phyloP scores from a whole-genome alignment of 1,284 basidiomycete species.

The Cutaneotrichosporon cyanovorans region DNA sequence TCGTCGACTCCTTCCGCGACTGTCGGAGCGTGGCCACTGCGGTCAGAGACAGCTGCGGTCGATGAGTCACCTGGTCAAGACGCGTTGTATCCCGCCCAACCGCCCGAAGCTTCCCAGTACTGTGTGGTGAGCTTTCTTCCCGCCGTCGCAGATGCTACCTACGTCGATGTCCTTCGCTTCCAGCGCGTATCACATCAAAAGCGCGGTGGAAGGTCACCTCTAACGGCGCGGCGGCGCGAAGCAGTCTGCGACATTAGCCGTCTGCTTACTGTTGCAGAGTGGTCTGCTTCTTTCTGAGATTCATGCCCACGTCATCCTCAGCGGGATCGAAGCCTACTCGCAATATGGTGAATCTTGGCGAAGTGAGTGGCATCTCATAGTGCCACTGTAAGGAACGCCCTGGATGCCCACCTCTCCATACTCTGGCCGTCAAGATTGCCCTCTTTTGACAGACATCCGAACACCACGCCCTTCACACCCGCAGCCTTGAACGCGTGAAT shows the following conservation, averaged over 20 bases:
- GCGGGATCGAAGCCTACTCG: too few relatives aligned
- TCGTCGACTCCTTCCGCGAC: conserved; percentile 14
- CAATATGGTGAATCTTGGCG: too few relatives aligned
- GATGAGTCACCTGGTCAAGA: conserved; percentile 57
- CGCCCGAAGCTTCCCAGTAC: conserved; percentile 53
- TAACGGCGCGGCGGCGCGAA: conserved; percentile 55
- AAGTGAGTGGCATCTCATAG: too few relatives aligned
- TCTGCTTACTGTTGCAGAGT: too few relatives aligned
- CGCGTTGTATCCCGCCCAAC: conserved; percentile 60
- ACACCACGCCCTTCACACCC: conserved; percentile 59
- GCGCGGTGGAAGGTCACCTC: conserved; percentile 75
- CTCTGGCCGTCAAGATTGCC: too few relatives aligned
- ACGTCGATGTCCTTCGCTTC: conserved; percentile 14
- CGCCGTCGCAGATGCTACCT: too few relatives aligned
- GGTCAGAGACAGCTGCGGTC: background rate
- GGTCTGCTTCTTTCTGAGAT: too few relatives aligned
- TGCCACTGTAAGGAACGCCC: too few relatives aligned
- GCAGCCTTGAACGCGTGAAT: conserved; percentile 47
- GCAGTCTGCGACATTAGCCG: conserved; percentile 38
- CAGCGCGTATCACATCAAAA: conserved; percentile 61
- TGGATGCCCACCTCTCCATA: too few relatives aligned
- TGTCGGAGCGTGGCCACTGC: conserved; percentile 22
- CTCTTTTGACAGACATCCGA: conserved; percentile 57
- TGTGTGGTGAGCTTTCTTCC: too few relatives aligned
- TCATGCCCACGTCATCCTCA: conserved; percentile 54